These are phyloP conservation scores for Malus hybrid DNA, from an alignment of 331 rosid species.

Conservation along the genomic window DNA sequence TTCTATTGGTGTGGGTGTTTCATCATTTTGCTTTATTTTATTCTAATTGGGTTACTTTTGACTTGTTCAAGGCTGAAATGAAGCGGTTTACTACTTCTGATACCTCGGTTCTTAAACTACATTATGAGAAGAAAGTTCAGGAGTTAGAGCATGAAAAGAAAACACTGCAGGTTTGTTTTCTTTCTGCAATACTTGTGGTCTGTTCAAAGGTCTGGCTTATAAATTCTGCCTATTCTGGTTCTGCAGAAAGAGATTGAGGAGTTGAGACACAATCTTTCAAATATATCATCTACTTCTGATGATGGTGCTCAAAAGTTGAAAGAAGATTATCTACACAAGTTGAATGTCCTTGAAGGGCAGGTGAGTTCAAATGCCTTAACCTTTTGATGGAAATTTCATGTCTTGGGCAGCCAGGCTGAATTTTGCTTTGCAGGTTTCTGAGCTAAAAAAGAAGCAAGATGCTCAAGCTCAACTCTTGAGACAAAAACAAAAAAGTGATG, in stretches of 20 bases:
- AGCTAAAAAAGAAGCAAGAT: conserved; percentile 82
- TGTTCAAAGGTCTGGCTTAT: conserved; percentile 6
- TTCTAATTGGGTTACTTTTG: neutral
- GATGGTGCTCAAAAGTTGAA: conserved; percentile 84
- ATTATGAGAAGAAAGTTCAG: conserved; percentile 81
- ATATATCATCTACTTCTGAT: conserved; percentile 66
- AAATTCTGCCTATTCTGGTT: conserved; percentile 9
- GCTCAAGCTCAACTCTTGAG: conserved; percentile 78
- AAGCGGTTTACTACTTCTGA: conserved; percentile 50
- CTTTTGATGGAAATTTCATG: conserved; percentile 6
- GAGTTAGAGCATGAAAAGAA: conserved; percentile 87
- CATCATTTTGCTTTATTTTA: neutral
- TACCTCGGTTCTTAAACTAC: conserved; percentile 65
- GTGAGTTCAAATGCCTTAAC: conserved; percentile 25
- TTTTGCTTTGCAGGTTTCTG: conserved; percentile 59
- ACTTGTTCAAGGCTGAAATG: conserved; percentile 75
- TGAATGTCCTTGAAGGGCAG: conserved; percentile 80
- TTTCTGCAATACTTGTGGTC: conserved; percentile 5
- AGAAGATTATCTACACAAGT: conserved; percentile 82
- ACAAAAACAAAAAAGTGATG: conserved; percentile 89
- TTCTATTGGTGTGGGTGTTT: neutral
- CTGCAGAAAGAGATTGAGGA: conserved; percentile 83
- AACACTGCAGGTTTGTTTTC: conserved; percentile 56
- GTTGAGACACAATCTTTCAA: conserved; percentile 51
- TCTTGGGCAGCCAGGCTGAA: conserved; percentile 3